A percentile compares a stretch with the other conserved stretches of the same genome.
These are phyloP conservation scores for Aspergillus luchuensis DNA, from an alignment of 2,329 filamentous ascomycete species.

Conservation along the genomic window DNA sequence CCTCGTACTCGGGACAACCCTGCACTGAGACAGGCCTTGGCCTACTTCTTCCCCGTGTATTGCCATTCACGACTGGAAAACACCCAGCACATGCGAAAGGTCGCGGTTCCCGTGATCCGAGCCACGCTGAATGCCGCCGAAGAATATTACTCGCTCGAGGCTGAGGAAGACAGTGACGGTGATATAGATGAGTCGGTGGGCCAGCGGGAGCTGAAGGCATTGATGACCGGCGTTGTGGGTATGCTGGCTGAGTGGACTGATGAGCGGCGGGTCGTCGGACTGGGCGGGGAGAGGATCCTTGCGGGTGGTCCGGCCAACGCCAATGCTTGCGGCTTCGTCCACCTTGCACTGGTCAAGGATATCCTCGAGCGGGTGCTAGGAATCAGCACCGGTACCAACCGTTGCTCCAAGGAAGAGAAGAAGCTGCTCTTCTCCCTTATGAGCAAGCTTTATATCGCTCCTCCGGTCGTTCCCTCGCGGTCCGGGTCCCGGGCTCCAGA, in stretches of 20 bases:
- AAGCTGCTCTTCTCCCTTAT: constrained; percentile 77
- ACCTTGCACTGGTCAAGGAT: constrained; percentile 74
- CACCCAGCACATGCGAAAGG: constrained; percentile 74
- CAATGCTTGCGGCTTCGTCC: constrained; percentile 70
- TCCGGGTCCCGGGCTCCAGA: constrained; percentile 47
- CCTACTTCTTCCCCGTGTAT: constrained; percentile 94
- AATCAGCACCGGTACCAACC: constrained; percentile 35
- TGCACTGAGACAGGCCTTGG: constrained; percentile 79
- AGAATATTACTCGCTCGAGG: constrained; percentile 69
- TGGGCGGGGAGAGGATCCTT: constrained; percentile 53
- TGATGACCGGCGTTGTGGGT: constrained; percentile 76
- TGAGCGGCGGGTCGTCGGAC: constrained; percentile 72
- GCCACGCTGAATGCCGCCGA: constrained; percentile 62
- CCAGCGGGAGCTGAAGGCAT: constrained; percentile 52
- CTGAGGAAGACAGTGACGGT: constrained; percentile 71
- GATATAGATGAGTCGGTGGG: constrained; percentile 79
- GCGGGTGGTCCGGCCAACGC: constrained; percentile 56
- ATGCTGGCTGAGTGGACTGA: constrained; percentile 91
- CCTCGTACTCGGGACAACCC: constrained; percentile 79
- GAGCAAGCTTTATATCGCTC: constrained; percentile 77
- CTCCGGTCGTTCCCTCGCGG: constrained; percentile 56
- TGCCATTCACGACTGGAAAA: constrained; percentile 83
- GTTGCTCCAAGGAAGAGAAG: constrained; percentile 70
- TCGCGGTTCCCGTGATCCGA: constrained; percentile 74
- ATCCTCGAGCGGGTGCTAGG: constrained; percentile 73